Evolutionary conservation across 2,329 filamentous ascomycete species (phyloP).

Genomic region (Colletotrichum sp.): DNA sequence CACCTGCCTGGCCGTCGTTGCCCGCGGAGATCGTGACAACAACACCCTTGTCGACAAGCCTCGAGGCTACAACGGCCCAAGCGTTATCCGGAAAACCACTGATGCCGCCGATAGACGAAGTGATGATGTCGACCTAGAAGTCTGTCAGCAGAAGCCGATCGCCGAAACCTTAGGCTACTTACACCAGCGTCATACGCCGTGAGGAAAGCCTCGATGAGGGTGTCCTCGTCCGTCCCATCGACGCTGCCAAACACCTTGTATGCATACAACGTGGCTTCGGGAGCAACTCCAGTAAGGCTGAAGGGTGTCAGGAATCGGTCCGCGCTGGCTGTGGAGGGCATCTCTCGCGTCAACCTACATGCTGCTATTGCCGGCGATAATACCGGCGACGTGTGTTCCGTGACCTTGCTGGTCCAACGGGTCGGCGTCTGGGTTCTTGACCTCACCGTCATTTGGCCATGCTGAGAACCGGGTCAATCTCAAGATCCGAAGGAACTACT

Average conservation of each 20-base stretch:
- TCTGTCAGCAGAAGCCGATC: not conserved
- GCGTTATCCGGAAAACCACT: constrained; percentile 24
- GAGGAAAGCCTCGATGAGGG: constrained; percentile 18
- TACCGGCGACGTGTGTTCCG: constrained; percentile 40
- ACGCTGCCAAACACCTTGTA: constrained; percentile 14
- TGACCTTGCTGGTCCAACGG: constrained; percentile 39
- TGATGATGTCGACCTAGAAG: constrained; percentile 28
- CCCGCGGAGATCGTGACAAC: constrained; percentile 46
- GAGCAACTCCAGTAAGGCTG: constrained; percentile 11
- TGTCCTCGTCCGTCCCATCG: constrained; percentile 19
- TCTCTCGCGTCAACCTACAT: not conserved
- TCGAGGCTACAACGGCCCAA: constrained; percentile 40
- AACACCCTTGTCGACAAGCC: constrained; percentile 47
- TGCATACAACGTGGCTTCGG: constrained; percentile 10
- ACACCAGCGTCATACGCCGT: constrained; percentile 14
- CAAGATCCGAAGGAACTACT: not conserved
- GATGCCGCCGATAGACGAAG: constrained; percentile 24
- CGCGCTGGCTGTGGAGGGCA: not conserved
- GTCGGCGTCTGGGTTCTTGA: constrained; percentile 36
- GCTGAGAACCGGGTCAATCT: not conserved
- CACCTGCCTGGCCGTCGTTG: constrained; percentile 46
- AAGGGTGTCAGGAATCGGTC: not conserved
- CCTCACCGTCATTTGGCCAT: constrained; percentile 23
- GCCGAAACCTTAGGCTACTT: not conserved
- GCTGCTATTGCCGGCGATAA: constrained; percentile 26